Conservation (phyloP, 2,329 filamentous ascomycete species). For the Talaromyces atroroseus region DNA sequence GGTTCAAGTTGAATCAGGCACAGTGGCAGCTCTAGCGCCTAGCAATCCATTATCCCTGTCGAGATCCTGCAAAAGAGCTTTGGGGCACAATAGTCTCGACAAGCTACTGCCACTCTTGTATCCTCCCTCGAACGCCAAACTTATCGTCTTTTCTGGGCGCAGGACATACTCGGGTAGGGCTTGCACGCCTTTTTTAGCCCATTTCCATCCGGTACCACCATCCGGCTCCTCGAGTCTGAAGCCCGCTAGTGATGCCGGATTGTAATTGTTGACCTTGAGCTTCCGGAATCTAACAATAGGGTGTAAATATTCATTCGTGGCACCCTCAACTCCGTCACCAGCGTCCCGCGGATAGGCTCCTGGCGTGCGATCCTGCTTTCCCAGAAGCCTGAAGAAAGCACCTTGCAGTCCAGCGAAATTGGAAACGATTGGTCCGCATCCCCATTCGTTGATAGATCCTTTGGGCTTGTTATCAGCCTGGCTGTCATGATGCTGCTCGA, state of each 20-base stretch:
- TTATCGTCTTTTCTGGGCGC: neutral
- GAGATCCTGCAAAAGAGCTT: too few relatives aligned
- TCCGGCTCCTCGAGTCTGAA: neutral
- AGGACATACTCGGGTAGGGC: neutral
- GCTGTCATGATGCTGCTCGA: neutral
- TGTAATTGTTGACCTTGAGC: neutral
- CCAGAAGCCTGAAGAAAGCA: neutral
- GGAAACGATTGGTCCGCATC: neutral
- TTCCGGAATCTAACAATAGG: conserved; percentile 1
- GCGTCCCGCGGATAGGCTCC: neutral
- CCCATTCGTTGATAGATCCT: neutral
- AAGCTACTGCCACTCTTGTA: neutral
- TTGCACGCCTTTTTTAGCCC: neutral
- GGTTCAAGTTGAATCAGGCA: too few relatives aligned
- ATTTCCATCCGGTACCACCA: neutral
- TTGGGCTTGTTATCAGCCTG: neutral
- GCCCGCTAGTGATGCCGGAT: neutral
- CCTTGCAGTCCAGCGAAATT: conserved; percentile 1
- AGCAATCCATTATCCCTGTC: neutral
- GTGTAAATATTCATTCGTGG: conserved; percentile 3
- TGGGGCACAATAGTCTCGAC: too few relatives aligned
- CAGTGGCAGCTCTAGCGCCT: too few relatives aligned
- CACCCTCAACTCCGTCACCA: too few relatives aligned
- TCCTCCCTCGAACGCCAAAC: neutral
- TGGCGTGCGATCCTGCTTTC: neutral